Evolutionary conservation across 495 filamentous ascomycete species (phyloP), one percentile per base, ranked within the genome.

Genomic region (Penicillium manginii): DNA sequence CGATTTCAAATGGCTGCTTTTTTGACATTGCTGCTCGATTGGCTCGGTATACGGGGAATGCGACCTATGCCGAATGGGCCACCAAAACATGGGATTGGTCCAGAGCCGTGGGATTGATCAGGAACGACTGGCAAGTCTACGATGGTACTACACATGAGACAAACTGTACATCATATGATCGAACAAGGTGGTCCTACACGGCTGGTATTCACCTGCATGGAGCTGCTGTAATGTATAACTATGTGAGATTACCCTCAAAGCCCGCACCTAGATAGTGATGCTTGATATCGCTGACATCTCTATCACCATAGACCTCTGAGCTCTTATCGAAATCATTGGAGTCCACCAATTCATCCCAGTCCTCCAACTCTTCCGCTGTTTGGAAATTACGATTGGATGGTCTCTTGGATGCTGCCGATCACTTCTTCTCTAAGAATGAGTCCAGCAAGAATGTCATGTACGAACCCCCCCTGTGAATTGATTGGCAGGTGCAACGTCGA

Each of bases 1-100:
- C 88, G 15, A 88, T 87, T 52, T 86, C 87, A 11, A 92, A 91
- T 58, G 89, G 86, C 6, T 83, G 85, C 60, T 90, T 91, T 76
- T 88, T 92, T 70, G 84, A 93, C 62, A 74, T 93, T 29, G 87
- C 84, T 1, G 85, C 90, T 3, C 82, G 91, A 19, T 72, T 94
- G 51, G 89, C 88, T 0, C 76, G 82, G 45, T 92, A 91, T 69
- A 90, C 89, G 0, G 78, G 82, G 14, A 93, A 96, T 65, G 54
- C 77, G 46, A 90, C 87, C 0, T 94, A 93, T 67, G 80, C 83
- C 4, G 79, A 87, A 26, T 89, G 83, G 87, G 91, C 91, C 2
- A 76, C 81, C 19, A 85, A 83, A 62, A 75, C 79, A 0, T 94
- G 81, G 73, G 78, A 92, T 59, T 96, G 91, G 91, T 72, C 83